A percentile compares a stretch with the other conserved stretches of the same genome.
Conservation (phyloP, 345 rosid species). For the rapeseed (Brassica napus) region Da-Ae NC_063450.1:10156501-10157000, state of each 20-base stretch:
- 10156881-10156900: no score
- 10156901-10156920: no score
- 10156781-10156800: no score
- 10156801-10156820: no score
- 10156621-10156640: neutral
- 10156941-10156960: neutral
- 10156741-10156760: neutral
- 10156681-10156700: neutral
- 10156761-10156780: conserved; percentile 33
- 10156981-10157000: neutral
- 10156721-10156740: neutral
- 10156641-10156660: neutral
- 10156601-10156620: neutral
- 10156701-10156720: neutral
- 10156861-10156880: no score
- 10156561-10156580: neutral
- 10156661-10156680: neutral
- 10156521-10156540: neutral
- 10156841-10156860: no score
- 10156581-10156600: neutral
- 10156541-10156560: neutral
- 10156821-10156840: no score
- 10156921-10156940: neutral
- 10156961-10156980: neutral
- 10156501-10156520: neutral